phyloP scores from a whole-genome alignment of 768 basidiomycete species.

The Xerocomellus dryophilus region DNA sequence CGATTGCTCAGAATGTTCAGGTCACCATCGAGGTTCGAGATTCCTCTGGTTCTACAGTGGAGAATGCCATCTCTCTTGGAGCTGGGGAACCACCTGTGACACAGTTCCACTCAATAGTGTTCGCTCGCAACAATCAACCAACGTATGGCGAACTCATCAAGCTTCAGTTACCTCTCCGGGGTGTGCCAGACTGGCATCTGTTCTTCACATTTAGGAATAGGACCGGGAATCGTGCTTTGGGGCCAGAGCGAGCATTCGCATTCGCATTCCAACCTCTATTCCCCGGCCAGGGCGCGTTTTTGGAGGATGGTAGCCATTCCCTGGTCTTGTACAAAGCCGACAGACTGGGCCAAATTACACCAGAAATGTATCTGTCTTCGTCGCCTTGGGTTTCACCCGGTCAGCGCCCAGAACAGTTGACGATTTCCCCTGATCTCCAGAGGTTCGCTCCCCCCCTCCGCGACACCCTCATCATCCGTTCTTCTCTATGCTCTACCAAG shows the following conservation, averaged over 20 bases:
- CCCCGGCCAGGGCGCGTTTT: slow-evolving; percentile 68
- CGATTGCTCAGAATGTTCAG: slow-evolving; percentile 62
- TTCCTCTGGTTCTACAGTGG: slow-evolving; percentile 63
- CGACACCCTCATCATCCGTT: slow-evolving; percentile 79
- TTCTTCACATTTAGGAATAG: slow-evolving; percentile 93
- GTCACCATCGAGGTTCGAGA: slow-evolving; percentile 87
- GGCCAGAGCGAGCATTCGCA: slow-evolving; percentile 76
- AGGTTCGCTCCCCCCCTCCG: slow-evolving; percentile 65
- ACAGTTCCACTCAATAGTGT: slow-evolving; percentile 88
- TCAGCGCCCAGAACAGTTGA: slow-evolving; percentile 58
- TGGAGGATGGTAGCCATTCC: slow-evolving; percentile 87
- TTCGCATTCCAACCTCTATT: slow-evolving; percentile 91
- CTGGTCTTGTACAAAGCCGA: slow-evolving; percentile 84
- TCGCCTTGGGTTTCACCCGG: slow-evolving; percentile 58
- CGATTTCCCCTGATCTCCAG: slow-evolving; percentile 57
- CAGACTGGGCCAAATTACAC: slow-evolving; percentile 54
- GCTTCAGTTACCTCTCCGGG: slow-evolving; percentile 65
- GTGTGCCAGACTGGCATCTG: slow-evolving; percentile 78
- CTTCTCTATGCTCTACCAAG: slow-evolving; percentile 87
- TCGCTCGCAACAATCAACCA: slow-evolving; percentile 81
- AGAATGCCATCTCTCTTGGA: slow-evolving; percentile 75
- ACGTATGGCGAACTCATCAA: slow-evolving; percentile 95
- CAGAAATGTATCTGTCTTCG: slow-evolving; percentile 70
- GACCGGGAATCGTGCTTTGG: slow-evolving; percentile 45
- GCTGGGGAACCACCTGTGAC: slow-evolving; percentile 79